Evolutionary conservation across 2,329 filamentous ascomycete species (phyloP).

Genomic region (Microsporum canis): DNA sequence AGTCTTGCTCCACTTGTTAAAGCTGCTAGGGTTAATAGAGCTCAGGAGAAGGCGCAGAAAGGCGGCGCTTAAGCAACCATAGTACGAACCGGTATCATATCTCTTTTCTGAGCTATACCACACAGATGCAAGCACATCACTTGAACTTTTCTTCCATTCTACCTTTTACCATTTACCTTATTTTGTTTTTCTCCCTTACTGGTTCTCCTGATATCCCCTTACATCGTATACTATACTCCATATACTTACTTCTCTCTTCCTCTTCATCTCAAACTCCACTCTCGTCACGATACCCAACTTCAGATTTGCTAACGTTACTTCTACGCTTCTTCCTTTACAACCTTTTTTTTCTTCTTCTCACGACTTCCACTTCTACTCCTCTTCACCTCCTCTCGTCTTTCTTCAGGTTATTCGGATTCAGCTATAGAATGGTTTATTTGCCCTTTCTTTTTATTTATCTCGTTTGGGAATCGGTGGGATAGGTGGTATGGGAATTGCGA

Average conservation of each 20-base stretch:
- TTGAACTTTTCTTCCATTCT: too few species aligned
- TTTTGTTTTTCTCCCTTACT: not conserved
- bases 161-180: not conserved
- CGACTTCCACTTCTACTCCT: not conserved
- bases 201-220: not conserved
- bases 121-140: not conserved
- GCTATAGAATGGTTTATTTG: not conserved
- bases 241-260: not conserved
- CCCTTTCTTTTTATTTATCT: not conserved
- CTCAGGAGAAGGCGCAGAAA: constrained; percentile 71
- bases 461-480: not conserved
- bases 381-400: not conserved
- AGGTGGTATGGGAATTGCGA: not conserved
- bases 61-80: constrained; percentile 27
- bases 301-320: not conserved
- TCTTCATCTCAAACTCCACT: not conserved
- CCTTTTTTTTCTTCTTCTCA: not conserved
- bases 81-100: not conserved
- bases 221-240: not conserved
- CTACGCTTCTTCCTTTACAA: not conserved
- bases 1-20: constrained; percentile 79
- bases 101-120: not conserved
- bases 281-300: not conserved
- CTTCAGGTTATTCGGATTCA: not conserved
- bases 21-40: constrained; percentile 71